Conservation (phyloP, 2,329 filamentous ascomycete species). For the Aspergillus uvarum region DNA sequence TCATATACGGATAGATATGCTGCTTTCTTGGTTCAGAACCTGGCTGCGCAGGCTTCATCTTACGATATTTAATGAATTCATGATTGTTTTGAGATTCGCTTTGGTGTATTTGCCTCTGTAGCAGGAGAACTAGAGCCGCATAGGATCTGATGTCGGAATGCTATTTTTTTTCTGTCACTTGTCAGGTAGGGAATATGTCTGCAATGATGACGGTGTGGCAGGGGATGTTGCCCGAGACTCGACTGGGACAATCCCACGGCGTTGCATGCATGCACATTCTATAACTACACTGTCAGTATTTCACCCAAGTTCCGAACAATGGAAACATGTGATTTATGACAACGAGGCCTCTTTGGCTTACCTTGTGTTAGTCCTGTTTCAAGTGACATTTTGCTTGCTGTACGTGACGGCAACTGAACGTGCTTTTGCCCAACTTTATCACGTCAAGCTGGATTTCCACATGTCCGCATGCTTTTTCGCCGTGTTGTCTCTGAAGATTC, state of each 20-base stretch:
- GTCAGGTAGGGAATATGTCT: neutral
- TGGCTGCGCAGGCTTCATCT: neutral
- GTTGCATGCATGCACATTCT: no score
- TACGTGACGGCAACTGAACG: no score
- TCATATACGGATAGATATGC: neutral
- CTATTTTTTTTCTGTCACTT: neutral
- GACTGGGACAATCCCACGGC: neutral
- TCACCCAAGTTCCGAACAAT: no score
- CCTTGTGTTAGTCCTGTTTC: no score
- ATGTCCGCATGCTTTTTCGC: neutral
- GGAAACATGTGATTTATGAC: no score
- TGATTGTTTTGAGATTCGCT: neutral
- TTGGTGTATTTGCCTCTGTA: neutral
- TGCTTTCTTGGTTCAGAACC: neutral
- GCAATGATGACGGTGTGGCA: neutral
- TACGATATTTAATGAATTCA: neutral
- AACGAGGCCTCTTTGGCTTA: no score
- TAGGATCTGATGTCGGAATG: neutral
- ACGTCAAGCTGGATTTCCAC: neutral
- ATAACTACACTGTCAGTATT: no score
- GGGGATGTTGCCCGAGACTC: neutral
- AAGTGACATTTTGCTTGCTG: no score
- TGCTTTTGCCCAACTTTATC: no score
- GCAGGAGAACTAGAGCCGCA: neutral
- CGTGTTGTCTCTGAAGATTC: neutral